phyloP scores from a whole-genome alignment of 2,329 filamentous ascomycete genomes.

The Talaromyces sp. region DNA sequence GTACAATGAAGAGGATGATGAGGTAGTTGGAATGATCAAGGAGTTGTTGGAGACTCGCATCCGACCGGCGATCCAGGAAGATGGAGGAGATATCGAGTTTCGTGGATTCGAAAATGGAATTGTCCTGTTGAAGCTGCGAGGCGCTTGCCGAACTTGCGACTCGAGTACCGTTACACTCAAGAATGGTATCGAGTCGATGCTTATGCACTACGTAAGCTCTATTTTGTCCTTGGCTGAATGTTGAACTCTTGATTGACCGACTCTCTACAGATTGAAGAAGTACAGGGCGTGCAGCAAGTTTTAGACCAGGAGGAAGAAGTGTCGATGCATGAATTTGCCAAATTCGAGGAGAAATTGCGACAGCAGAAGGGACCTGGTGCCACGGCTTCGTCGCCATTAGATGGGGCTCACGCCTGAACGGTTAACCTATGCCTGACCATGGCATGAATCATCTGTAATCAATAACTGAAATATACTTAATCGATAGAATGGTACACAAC shows the following conservation, averaged over 20 bases:
- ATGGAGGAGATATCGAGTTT: conserved; percentile 96
- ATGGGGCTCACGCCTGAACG: conserved; percentile 42
- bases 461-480: background rate
- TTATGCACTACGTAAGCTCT: conserved; percentile 84
- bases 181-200: conserved; percentile 97
- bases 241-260: background rate
- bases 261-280: conserved; percentile 76
- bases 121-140: conserved; percentile 81
- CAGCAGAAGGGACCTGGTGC: conserved; percentile 55
- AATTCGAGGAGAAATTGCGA: conserved; percentile 82
- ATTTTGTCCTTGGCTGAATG: too few species aligned
- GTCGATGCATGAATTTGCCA: conserved; percentile 80
- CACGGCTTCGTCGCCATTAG: conserved; percentile 50
- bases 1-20: conserved; percentile 86
- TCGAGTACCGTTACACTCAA: conserved; percentile 95
- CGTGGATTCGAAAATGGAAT: conserved; percentile 81
- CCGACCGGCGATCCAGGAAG: conserved; percentile 91
- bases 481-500: background rate
- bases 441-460: background rate
- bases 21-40: conserved; percentile 98
- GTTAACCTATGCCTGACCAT: background rate
- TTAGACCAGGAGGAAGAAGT: conserved; percentile 90
- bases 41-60: conserved; percentile 94
- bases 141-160: conserved; percentile 93
- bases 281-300: conserved; percentile 86